Base-by-base conservation (phyloP, 1,139 yeast species). In the Saccharomyces pastorianus region DNA sequence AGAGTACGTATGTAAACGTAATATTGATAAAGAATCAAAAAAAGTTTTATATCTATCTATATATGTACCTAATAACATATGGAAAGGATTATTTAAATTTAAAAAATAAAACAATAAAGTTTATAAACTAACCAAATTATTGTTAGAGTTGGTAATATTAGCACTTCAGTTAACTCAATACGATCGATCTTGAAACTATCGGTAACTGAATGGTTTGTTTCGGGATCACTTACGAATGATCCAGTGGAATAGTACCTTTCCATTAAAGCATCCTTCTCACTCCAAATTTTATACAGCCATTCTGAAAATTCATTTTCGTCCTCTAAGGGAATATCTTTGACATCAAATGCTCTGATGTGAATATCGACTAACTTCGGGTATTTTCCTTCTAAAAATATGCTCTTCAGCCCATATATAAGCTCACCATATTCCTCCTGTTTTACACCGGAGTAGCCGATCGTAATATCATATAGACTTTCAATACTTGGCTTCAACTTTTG, bases 281-380 rank as follows among this genome's bases (percentile, higher is more conserved):
- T 68, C 98, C 98, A 93, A n/a, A 81, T 71, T 1, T 77, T 71
- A 58, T 76, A 77, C 50, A 93, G 70, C 99, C 99, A 93, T 31
- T 76, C 71, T 56, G 85, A 89, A 66, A 93, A 90, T 52, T 76
- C 75, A 49, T 75, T 76, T 25, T 80, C 79, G 57, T 76, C 77
- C 7, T 84, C 84, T 53, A 83, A 67, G 1, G 96, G 95, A 20
- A 91, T 85, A 26, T 85, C 88, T 2, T 71, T 63, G 28, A 89
- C 66, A 13, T 74, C 73, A 62, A 79, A 79, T 7, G 82, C 79
- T 57, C 84, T 77, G 60, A 91, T 74, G 67, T 85, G 80, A 60
- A 87, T 80, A 62, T 80, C 81, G 8, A 90, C 82, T 13, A 73
- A 61, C 47, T 76, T 72, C 0, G 98, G 98, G 20, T 89, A 87